Percentiles rank a stretch among this genome's conserved stretches.
phyloP scores from a whole-genome alignment of 371 early-diverging fungal species.

The Mitosporidium daphniae region DNA sequence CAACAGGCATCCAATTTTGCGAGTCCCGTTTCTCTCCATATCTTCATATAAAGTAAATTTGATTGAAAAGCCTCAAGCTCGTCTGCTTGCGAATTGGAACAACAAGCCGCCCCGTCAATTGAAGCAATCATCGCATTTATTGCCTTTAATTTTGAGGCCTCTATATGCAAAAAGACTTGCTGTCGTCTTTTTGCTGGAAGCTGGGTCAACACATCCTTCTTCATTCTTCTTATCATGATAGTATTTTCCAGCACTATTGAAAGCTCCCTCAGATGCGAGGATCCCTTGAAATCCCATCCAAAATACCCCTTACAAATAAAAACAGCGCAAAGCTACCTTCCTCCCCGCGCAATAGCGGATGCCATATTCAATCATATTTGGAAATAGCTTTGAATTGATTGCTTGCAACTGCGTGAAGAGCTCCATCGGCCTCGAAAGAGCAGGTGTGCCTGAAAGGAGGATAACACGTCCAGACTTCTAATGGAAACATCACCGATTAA shows the following conservation, averaged over 20 bases:
- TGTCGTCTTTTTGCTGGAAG: conserved; percentile 12
- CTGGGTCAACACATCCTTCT: conserved; percentile 13
- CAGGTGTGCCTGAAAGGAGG: conserved; percentile 16
- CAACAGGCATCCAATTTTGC: conserved; percentile 11
- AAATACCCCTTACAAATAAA: conserved; percentile 1
- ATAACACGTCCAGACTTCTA: too few relatives aligned
- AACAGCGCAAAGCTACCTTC: conserved; percentile 3
- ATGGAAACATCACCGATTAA: too few relatives aligned
- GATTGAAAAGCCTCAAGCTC: too few relatives aligned
- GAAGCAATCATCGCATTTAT: too few relatives aligned
- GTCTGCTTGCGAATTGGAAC: too few relatives aligned
- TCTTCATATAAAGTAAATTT: too few relatives aligned
- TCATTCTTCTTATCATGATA: conserved; percentile 16
- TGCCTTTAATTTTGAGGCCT: not conserved
- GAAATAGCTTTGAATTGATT: conserved; percentile 9
- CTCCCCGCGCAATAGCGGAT: conserved; percentile 16
- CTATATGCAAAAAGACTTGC: conserved; percentile 7
- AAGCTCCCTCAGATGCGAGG: conserved; percentile 15
- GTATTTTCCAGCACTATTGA: conserved; percentile 11
- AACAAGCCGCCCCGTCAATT: too few relatives aligned
- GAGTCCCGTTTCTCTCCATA: conserved; percentile 5
- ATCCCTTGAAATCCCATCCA: conserved; percentile 10
- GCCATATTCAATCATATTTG: conserved; percentile 10
- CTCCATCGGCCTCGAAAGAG: conserved; percentile 16
- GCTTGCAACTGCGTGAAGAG: conserved; percentile 15